phyloP scores from a whole-genome alignment of 2,329 filamentous ascomycete species.

The Fusarium musae region DNA sequence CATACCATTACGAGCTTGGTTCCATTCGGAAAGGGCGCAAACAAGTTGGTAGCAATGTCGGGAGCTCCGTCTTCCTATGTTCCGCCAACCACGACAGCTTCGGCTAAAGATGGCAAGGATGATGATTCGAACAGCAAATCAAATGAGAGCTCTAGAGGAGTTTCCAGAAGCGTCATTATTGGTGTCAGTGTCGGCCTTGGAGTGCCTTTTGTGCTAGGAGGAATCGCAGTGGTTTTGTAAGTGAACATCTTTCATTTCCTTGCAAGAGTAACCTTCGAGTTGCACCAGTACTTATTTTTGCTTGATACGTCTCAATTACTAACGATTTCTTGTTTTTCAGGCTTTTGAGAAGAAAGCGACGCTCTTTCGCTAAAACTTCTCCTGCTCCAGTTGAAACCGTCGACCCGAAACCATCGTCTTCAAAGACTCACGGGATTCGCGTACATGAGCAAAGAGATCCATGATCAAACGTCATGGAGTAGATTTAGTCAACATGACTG shows the following conservation, averaged over 20 bases:
- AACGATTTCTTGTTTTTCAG: too few species aligned
- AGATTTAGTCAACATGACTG: too few species aligned
- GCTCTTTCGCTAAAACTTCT: too few species aligned
- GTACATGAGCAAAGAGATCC: too few species aligned
- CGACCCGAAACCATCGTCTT: too few species aligned
- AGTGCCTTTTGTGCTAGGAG: slow-evolving; percentile 51
- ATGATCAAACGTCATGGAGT: too few species aligned
- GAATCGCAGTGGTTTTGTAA: slow-evolving; percentile 47
- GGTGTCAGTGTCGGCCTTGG: slow-evolving; percentile 61
- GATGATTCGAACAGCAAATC: slow-evolving; percentile 1
- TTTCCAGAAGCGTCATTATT: slow-evolving; percentile 59
- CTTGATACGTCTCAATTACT: too few species aligned
- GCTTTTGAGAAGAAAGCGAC: too few species aligned
- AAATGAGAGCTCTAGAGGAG: slow-evolving; percentile 46
- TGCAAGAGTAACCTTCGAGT: fast-evolving
- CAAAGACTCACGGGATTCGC: too few species aligned
- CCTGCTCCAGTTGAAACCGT: too few species aligned
- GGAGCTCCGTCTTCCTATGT: slow-evolving; percentile 57
- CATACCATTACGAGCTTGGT: slow-evolving; percentile 26
- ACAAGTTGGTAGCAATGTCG: slow-evolving; percentile 39
- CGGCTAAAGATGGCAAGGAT: not conserved
- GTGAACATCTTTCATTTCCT: not conserved
- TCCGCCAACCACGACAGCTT: not conserved
- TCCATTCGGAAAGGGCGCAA: slow-evolving; percentile 56
- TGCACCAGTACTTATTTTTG: too few species aligned